These are phyloP conservation scores for Dissophora ornata DNA, from an alignment of 192 early-diverging fungal genomes.

Conservation along the genomic window DNA sequence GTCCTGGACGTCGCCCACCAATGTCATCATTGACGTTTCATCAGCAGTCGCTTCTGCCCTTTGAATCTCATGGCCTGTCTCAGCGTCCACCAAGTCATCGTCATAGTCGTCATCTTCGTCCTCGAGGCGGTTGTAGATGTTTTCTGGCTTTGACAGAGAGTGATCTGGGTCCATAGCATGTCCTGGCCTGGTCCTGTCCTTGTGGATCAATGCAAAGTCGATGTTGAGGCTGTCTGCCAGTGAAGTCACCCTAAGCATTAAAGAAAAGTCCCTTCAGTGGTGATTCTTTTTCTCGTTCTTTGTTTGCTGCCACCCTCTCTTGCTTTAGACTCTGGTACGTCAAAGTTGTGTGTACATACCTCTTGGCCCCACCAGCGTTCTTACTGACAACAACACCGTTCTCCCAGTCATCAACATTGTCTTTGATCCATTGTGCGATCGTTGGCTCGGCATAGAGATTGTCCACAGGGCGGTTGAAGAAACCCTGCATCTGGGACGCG, in stretches of 20 bases:
- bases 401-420: slow-evolving; percentile 70
- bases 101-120: slow-evolving; percentile 70
- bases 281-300: too few relatives aligned
- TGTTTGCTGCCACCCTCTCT: too few relatives aligned
- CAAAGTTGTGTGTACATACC: slow-evolving; percentile 85
- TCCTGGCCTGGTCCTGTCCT: slow-evolving; percentile 72
- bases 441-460: slow-evolving; percentile 94
- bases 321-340: too few relatives aligned
- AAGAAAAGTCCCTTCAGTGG: too few relatives aligned
- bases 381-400: slow-evolving; percentile 89
- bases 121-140: slow-evolving; percentile 49
- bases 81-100: slow-evolving; percentile 53
- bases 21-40: slow-evolving; percentile 72
- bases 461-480: slow-evolving; percentile 92
- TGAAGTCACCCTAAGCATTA: slow-evolving; percentile 80
- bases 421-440: slow-evolving; percentile 88
- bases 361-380: slow-evolving; percentile 95
- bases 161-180: slow-evolving; percentile 31
- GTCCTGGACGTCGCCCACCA: slow-evolving; percentile 92
- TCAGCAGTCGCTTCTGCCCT: slow-evolving; percentile 56
- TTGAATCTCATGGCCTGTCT: slow-evolving; percentile 60
- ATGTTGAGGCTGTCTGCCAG: slow-evolving; percentile 93
- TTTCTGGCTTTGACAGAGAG: slow-evolving; percentile 31
- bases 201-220: slow-evolving; percentile 97
- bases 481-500: slow-evolving; percentile 90